Base-by-base conservation (phyloP, 164 flowering plant species). In the Santalum album region DNA sequence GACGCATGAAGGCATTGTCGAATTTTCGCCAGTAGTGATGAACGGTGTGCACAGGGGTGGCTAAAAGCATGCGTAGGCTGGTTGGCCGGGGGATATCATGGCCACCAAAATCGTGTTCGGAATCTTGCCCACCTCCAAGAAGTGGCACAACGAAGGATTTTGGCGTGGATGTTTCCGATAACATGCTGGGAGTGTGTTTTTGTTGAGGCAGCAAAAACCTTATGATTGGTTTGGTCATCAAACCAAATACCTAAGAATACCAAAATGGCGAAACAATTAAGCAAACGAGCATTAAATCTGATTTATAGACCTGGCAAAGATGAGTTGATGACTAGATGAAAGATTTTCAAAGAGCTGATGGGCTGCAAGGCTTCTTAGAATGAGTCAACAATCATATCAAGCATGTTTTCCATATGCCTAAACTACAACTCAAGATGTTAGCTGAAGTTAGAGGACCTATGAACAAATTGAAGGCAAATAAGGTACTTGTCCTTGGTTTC, bases 11-110 rank as follows among this genome's bases (percentile, higher is more conserved):
- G 25, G 82, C 76, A 63, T 90, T 49, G 39, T 87, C 98, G 36
- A 90, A 90, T 56, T 70, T 87, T 38, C 91, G 79, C 98, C 98
- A 90, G 21, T 80, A 87, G 58, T 70, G 69, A 64, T 90, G 98
- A 36, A 85, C 96, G 2, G 84, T 81, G 65, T 63, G 79, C 16
- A 84, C 42, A 1, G 96, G 96, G 12, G 65, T 69, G 32, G 70
- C 53, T 20, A 87, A 54, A 20, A 87, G 79, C 84, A 76, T 77
- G 55, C 87, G 74, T 20, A 87, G 64, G 56, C 84, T 82, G 32
- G 76, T 65, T 19, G 79, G 78, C 6, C 79, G 71, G 21, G 36
- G 51, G 12, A 68, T 24, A 10, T 48, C 59, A 25, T 51, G 55
- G 14, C 57, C 47, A 35, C 50, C 49, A 12, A 60, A 25, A 49